Evolutionary conservation across 768 basidiomycete species (phyloP), one percentile per base, ranked within the genome.

Genomic region (Mycena belliarum): DNA sequence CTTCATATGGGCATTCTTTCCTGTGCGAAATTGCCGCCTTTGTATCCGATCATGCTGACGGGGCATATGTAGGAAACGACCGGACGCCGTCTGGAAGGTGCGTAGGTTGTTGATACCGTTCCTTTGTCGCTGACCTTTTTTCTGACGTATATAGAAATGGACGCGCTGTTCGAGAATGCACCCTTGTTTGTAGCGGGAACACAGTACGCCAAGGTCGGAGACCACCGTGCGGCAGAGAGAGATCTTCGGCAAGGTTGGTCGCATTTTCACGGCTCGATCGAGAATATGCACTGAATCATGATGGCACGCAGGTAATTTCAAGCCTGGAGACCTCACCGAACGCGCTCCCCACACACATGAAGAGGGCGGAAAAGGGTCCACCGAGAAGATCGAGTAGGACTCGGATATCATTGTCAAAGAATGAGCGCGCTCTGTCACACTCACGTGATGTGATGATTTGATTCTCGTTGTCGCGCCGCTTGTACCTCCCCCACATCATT

Each of bases 1-100:
- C 12, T 75, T 75, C 51, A 72, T 78, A 24, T 78, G 76, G 77
- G 73, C 75, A 1, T 77, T 79, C 62, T 78, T 68, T 65, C 78
- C 77, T 7, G 75, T 74, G 52, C 16, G 73, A 61, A n/a, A 5
- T 16, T 42, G 10, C 8, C 40, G 5, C 37, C 45, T 21, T 9
- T 20, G 15, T 16, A 32, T 48, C 9, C 1, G 16, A 16, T 10
- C 9, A 50, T 16, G 51, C 50, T 60, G 26, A 60, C 32, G 32
- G 9, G 15, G 16, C 18, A 32, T 49, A n/a, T n/a, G n/a, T n/a
- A 73, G 73, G 77, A 79, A 69, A 79, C 76, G 0, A 73, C 75
- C 21, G 76, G 77, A 3, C 75, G 76, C 32, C 74, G 75, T 21
- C 68, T 79, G 4, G 77, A 79, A 68, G 75, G 75, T 74, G n/a